Conservation (phyloP, 2,329 filamentous ascomycete genomes). For the Monilinia fructigena region DNA sequence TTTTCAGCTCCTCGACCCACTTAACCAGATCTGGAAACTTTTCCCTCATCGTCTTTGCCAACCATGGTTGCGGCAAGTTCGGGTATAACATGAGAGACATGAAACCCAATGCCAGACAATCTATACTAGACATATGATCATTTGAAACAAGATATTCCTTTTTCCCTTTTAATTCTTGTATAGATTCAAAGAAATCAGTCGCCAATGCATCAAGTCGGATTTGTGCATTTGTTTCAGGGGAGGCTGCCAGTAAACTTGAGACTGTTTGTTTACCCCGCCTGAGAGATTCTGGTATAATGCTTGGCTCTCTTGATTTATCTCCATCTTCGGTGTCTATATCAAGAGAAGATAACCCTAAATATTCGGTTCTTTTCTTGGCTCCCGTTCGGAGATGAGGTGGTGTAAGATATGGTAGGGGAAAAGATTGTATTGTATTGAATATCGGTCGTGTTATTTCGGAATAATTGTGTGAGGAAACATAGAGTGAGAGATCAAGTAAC, state of each 20-base stretch:
- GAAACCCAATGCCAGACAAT: constrained; percentile 80
- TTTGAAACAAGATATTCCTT: constrained; percentile 56
- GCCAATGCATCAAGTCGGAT: constrained; percentile 77
- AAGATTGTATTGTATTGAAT: constrained; percentile 76
- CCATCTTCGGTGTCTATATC: constrained; percentile 56
- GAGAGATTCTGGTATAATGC: constrained; percentile 40
- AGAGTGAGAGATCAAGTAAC: constrained; percentile 82
- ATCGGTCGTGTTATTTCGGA: constrained; percentile 71
- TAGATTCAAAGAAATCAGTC: constrained; percentile 66
- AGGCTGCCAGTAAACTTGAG: constrained; percentile 57
- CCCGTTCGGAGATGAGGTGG: constrained; percentile 70
- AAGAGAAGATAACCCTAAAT: constrained; percentile 66
- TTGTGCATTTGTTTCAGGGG: constrained; percentile 67
- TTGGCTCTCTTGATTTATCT: constrained; percentile 36
- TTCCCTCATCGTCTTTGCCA: constrained; percentile 54
- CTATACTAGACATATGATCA: constrained; percentile 59
- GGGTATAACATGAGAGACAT: constrained; percentile 69
- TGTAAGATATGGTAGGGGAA: constrained; percentile 84
- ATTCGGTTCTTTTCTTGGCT: constrained; percentile 67
- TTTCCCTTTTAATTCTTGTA: constrained; percentile 60
- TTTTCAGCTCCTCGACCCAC: constrained; percentile 46
- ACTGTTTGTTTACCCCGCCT: constrained; percentile 48
- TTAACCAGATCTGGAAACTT: constrained; percentile 48
- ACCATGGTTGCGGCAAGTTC: constrained; percentile 60
- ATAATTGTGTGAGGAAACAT: constrained; percentile 89